Percentiles rank a stretch among this genome's conserved stretches.
Conservation (phyloP, 352 stramenopile genomes). For the Peronospora belbahrii region DNA sequence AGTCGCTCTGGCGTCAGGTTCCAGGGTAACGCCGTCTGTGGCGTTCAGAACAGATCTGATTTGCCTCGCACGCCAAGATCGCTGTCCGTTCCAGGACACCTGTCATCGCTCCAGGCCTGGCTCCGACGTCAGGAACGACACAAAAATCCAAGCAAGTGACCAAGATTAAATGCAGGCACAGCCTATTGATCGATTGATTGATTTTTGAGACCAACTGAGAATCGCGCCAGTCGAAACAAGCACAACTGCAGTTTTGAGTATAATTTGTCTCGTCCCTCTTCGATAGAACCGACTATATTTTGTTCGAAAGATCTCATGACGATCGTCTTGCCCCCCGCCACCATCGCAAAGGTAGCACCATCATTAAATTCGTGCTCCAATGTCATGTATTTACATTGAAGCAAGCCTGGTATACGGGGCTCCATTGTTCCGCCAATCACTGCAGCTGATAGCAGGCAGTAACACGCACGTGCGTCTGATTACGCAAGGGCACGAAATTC, state of each 20-base stretch:
- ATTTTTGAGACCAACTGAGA: background rate
- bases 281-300: constrained; percentile 17
- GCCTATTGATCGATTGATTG: background rate
- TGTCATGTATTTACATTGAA: background rate
- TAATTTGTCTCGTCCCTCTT: constrained; percentile 2
- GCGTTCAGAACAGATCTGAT: constrained; percentile 9
- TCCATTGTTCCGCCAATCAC: constrained; percentile 7
- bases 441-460: constrained; percentile 5
- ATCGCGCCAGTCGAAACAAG: constrained; percentile 4
- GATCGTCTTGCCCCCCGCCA: background rate
- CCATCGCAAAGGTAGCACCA: background rate
- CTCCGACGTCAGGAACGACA: background rate
- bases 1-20: constrained; percentile 11
- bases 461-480: constrained; percentile 19
- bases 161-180: constrained; percentile 1
- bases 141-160: constrained; percentile 7
- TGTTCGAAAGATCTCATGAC: constrained; percentile 18
- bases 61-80: constrained; percentile 16
- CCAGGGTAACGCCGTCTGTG: background rate
- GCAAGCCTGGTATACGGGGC: background rate
- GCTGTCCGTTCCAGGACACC: constrained; percentile 2
- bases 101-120: background rate
- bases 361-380: constrained; percentile 5
- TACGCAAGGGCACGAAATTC: constrained; percentile 11
- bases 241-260: constrained; percentile 1